Evolutionary conservation across 441 rosid species (phyloP), one percentile per base, ranked within the genome.

Genomic region (Theobroma grandiflorum): DNA sequence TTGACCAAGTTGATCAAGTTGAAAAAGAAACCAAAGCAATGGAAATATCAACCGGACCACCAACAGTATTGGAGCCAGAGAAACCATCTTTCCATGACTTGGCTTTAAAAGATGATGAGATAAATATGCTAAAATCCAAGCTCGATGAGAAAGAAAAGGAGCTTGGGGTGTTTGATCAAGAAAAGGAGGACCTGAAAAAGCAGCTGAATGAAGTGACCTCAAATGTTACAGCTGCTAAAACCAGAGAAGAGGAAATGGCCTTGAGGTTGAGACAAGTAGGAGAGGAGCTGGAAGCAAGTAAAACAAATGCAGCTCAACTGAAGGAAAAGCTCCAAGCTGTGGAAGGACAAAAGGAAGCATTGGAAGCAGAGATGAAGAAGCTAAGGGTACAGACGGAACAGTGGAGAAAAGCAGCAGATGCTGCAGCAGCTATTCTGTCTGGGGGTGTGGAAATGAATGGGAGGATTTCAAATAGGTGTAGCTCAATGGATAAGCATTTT

Each of bases 401-500:
- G 78, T 96, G 99, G 99, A 87, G 90, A 82, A 96, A 96, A 85
- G 98, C 98, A 0, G 98, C 99, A 0, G 98, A 96, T 84, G 99
- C 98, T 0, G 99, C 98, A 67, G 97, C 99, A 50, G 90, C 96
- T 6, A 91, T 96, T 20, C 96, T 96, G 35, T 89, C 98, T 11
- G 95, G 94, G 9, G 94, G 84, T 22, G 87, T 72, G 45, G 98
- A 91, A 78, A 87, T 84, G 82, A 87, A 88, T 15, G 89, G 93
- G 40, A 87, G 90, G 82, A 87, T 89, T 59, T 84, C 94, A 0
- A 87, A 85, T 75, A 87, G 93, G 71, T 90, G 95, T 14, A 93
- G 93, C 22, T 93, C 99, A 12, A 82, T 92, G 89, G 97, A 92
- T 66, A 93, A 92, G 90, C 94, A 90, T 75, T 90, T 89, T 42